Percentiles rank a stretch among this genome's conserved stretches.
Conservation (phyloP, 208 protist genomes). For the Wallacemonas sp. region DNA sequence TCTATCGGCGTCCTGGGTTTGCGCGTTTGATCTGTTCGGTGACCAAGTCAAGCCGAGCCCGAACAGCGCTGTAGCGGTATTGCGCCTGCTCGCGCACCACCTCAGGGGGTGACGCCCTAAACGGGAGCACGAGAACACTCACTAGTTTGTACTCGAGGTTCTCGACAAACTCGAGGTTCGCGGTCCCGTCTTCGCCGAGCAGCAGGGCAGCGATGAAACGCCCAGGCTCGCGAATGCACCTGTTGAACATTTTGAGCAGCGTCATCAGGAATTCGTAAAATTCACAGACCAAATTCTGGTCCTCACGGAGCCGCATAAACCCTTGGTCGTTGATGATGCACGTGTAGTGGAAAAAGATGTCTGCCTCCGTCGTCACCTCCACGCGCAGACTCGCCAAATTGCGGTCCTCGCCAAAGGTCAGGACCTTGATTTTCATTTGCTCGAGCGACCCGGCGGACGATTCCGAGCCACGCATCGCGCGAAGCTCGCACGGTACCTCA, state of each 20-base stretch:
- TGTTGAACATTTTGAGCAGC: conserved; percentile 93
- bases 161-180: conserved; percentile 93
- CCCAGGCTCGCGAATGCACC: conserved; percentile 88
- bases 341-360: conserved; percentile 95
- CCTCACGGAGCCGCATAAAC: conserved; percentile 79
- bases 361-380: conserved; percentile 89
- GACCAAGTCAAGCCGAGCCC: conserved; percentile 83
- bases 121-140: conserved; percentile 88
- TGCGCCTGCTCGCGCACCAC: conserved; percentile 90
- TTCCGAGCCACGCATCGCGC: conserved; percentile 64
- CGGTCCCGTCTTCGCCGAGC: conserved; percentile 78
- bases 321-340: conserved; percentile 88
- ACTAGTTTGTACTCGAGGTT: conserved; percentile 96
- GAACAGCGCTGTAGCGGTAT: conserved; percentile 92
- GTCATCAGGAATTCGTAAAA: conserved; percentile 92
- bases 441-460: conserved; percentile 85
- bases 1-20: conserved; percentile 39
- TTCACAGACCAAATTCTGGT: conserved; percentile 94
- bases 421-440: conserved; percentile 90
- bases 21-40: conserved; percentile 90
- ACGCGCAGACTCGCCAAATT: conserved; percentile 69
- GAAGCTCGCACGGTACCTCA: conserved; percentile 91
- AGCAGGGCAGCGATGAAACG: conserved; percentile 88
- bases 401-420: conserved; percentile 86
- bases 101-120: conserved; percentile 83